Conservation (phyloP, 2,329 filamentous ascomycete genomes). For the Boeremia exigua region DNA sequence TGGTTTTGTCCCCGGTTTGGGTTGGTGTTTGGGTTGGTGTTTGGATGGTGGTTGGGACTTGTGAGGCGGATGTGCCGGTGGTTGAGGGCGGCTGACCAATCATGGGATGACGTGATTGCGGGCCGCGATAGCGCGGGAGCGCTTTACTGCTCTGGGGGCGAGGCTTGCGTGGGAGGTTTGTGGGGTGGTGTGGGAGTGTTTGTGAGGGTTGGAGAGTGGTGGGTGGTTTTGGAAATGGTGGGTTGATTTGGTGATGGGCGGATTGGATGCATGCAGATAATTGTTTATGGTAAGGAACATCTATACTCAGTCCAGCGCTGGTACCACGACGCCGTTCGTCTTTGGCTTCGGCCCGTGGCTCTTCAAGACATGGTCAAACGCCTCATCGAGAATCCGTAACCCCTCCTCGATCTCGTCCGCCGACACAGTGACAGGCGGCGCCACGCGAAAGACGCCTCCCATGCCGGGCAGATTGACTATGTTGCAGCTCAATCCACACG, state of each 20-base stretch:
- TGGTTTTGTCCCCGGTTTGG: too few species aligned
- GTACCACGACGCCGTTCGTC: neutral
- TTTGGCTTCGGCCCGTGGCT: neutral
- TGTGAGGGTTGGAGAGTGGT: too few species aligned
- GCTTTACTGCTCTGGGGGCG: neutral
- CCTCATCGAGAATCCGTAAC: slow-evolving; percentile 63
- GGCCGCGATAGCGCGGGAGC: slow-evolving; percentile 9
- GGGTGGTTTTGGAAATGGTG: too few species aligned
- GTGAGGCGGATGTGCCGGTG: neutral
- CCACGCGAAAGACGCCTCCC: slow-evolving; percentile 63
- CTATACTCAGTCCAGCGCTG: neutral
- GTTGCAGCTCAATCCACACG: slow-evolving; percentile 33
- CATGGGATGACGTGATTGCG: slow-evolving; percentile 15
- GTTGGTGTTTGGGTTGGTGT: neutral
- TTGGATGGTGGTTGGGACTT: neutral
- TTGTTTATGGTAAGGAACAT: neutral
- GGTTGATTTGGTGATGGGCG: too few species aligned
- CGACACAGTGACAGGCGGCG: slow-evolving; percentile 65
- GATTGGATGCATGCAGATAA: neutral
- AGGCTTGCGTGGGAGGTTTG: too few species aligned
- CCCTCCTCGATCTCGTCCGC: slow-evolving; percentile 53
- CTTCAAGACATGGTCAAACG: slow-evolving; percentile 30
- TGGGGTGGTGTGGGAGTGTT: too few species aligned
- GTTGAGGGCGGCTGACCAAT: slow-evolving; percentile 11
- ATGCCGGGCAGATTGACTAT: slow-evolving; percentile 34